phyloP scores from a whole-genome alignment of 176 grass and related monocot genomes.

The Tillandsia fasciculata region DNA sequence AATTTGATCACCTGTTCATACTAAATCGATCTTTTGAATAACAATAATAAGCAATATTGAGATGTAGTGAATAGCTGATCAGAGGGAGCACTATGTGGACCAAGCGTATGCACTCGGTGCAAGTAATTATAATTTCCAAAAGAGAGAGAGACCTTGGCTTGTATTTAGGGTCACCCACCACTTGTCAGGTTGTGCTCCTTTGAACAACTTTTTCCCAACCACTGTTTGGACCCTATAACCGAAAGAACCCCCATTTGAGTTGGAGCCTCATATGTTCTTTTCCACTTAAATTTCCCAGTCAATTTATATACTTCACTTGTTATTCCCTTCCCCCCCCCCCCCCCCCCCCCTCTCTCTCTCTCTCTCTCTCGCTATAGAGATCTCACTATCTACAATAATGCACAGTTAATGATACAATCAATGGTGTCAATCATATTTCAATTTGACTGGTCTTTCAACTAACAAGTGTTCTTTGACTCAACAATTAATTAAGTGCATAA shows the following conservation, averaged over 20 bases:
- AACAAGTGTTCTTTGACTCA: background rate
- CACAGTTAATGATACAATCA: too few species aligned
- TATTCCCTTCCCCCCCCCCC: background rate
- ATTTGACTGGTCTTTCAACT: background rate
- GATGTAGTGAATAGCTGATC: too few species aligned
- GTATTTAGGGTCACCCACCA: too few species aligned
- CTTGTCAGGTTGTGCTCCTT: too few species aligned
- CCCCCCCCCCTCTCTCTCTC: background rate
- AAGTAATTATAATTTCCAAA: too few species aligned
- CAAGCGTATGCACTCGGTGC: too few species aligned
- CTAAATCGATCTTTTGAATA: too few species aligned
- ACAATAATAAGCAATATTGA: too few species aligned
- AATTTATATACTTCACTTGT: background rate
- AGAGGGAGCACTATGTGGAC: too few species aligned
- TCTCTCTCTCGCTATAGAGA: background rate
- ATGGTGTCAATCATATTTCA: background rate
- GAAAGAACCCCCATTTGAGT: background rate
- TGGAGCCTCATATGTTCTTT: background rate
- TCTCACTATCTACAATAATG: background rate
- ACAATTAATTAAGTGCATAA: background rate
- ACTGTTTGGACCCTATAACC: background rate
- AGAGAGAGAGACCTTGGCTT: too few species aligned
- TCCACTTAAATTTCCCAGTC: background rate
- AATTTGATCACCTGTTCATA: too few species aligned
- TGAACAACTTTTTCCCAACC: background rate